These are phyloP conservation scores for Hymenoscyphus salicellus DNA, from an alignment of 2,329 filamentous ascomycete species.

Conservation along the genomic window DNA sequence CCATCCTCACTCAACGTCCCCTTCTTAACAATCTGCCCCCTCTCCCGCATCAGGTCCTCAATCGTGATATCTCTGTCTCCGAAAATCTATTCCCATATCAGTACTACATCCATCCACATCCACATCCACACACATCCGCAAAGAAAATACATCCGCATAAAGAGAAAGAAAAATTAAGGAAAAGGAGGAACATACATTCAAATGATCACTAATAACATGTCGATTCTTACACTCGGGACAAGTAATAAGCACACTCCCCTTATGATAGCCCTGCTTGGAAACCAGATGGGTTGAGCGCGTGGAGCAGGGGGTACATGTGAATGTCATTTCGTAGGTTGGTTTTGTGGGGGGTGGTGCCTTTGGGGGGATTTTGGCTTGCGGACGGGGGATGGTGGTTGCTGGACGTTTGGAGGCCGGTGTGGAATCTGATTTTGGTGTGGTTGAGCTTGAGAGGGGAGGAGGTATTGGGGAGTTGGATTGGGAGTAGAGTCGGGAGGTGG, in stretches of 20 bases:
- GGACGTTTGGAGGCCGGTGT: background rate
- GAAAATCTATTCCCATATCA: too few relatives aligned
- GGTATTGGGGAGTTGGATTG: background rate
- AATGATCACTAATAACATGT: conserved; percentile 88
- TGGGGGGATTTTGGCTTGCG: background rate
- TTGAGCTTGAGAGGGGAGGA: background rate
- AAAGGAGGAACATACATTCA: conserved; percentile 50
- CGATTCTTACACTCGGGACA: conserved; percentile 84
- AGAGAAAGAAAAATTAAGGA: background rate
- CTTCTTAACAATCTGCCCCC: conserved; percentile 70
- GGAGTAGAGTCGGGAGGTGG: background rate
- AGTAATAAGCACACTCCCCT: conserved; percentile 81
- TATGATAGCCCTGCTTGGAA: conserved; percentile 92
- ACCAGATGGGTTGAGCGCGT: conserved; percentile 78
- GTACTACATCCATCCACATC: too few relatives aligned
- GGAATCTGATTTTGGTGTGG: background rate
- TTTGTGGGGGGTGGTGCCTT: conserved; percentile 14
- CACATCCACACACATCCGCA: background rate
- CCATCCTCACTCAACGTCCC: conserved; percentile 71
- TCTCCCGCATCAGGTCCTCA: conserved; percentile 73
- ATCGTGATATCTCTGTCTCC: conserved; percentile 67
- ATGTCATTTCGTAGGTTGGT: conserved; percentile 81
- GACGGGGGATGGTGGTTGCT: background rate
- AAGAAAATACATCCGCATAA: too few relatives aligned
- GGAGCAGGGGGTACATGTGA: conserved; percentile 87